Percentiles rank a stretch among this genome's conserved stretches.
Evolutionary conservation across 2,329 filamentous ascomycete genomes (phyloP).

Genomic region (Daldinia eschscholtzii): DNA sequence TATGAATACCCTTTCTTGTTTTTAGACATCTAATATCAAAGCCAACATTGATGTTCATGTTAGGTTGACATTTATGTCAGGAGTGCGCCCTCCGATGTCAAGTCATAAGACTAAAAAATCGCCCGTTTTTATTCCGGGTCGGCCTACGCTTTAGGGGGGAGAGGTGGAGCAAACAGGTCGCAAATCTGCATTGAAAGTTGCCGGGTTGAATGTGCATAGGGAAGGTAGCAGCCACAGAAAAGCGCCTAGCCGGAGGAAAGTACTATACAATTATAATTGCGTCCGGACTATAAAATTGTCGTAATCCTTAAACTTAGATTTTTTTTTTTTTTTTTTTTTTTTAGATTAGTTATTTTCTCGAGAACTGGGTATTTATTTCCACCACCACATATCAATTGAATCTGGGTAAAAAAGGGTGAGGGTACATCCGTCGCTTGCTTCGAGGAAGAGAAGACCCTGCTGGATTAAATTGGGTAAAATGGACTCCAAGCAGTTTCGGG

Average conservation of each 20-base stretch:
- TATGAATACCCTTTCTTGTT: background rate
- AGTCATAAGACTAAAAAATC: constrained; percentile 18
- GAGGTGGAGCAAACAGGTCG: constrained; percentile 27
- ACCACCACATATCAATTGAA: background rate
- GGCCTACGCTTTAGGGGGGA: constrained; percentile 11
- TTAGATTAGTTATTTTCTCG: background rate
- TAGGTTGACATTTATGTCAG: constrained; percentile 26
- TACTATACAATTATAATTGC: background rate
- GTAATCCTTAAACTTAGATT: background rate
- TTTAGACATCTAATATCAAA: background rate
- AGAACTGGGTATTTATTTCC: background rate
- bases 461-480: constrained; percentile 59
- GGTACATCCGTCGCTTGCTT: background rate
- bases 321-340: too few relatives aligned
- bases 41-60: background rate
- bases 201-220: background rate
- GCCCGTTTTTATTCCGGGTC: constrained; percentile 11
- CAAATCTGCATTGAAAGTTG: background rate
- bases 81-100: constrained; percentile 29
- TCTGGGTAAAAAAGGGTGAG: background rate
- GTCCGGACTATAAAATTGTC: background rate
- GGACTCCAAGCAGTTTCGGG: constrained; percentile 82
- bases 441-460: background rate
- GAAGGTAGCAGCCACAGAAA: background rate
- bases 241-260: background rate